phyloP scores from a whole-genome alignment of 2,329 filamentous ascomycete species.

The Nemania serpens region DNA sequence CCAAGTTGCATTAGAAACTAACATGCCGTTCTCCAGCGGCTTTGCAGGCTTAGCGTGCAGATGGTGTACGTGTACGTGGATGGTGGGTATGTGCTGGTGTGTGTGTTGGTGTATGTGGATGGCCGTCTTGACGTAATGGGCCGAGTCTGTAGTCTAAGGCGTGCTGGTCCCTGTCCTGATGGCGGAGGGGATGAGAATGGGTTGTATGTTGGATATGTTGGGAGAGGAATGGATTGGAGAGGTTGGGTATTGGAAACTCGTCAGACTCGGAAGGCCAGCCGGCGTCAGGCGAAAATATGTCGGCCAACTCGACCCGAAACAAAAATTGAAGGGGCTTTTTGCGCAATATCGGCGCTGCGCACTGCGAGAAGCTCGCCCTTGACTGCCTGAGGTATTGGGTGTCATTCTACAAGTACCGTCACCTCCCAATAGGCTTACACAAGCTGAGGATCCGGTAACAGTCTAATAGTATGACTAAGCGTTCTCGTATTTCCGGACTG shows the following conservation, averaged over 20 bases:
- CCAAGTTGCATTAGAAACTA: conserved; percentile 1
- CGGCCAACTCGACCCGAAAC: conserved; percentile 1
- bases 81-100: background rate
- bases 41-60: background rate
- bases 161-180: background rate
- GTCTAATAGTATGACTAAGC: conserved; percentile 15
- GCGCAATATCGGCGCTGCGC: conserved; percentile 22
- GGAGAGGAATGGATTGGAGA: background rate
- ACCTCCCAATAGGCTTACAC: conserved; percentile 16
- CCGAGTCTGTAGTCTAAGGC: background rate
- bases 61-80: background rate
- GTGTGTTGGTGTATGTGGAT: background rate
- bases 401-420: background rate
- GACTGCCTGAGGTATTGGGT: conserved; percentile 1
- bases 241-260: background rate
- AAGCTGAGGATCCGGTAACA: conserved; percentile 24
- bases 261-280: background rate
- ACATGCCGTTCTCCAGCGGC: conserved; percentile 18
- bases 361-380: conserved; percentile 17
- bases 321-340: conserved; percentile 11
- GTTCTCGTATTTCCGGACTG: too few species aligned
- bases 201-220: background rate
- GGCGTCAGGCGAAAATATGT: background rate
- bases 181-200: background rate
- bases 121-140: conserved; percentile 25